phyloP scores from a whole-genome alignment of 768 basidiomycete species.

The Arthromyces matolae region DNA sequence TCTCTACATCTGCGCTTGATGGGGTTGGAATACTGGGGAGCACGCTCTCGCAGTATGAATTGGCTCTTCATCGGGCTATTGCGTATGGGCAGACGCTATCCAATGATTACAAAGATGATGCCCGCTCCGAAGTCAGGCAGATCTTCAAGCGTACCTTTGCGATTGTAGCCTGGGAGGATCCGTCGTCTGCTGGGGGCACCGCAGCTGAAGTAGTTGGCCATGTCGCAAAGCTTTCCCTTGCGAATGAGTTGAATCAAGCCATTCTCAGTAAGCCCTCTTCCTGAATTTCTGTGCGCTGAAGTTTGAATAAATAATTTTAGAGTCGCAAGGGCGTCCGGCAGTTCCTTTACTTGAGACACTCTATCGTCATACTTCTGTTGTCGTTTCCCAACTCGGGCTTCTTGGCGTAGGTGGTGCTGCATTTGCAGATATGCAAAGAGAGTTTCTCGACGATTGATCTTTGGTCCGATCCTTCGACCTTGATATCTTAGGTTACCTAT shows the following conservation, averaged over 20 bases:
- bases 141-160: constrained; percentile 74
- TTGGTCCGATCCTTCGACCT: background rate
- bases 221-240: constrained; percentile 59
- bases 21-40: constrained; percentile 17
- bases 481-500: background rate
- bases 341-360: constrained; percentile 71
- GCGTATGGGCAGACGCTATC: constrained; percentile 71
- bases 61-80: constrained; percentile 62
- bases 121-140: constrained; percentile 58
- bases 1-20: constrained; percentile 6
- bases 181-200: constrained; percentile 60
- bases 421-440: constrained; percentile 75
- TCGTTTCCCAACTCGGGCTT: constrained; percentile 67
- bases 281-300: background rate
- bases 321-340: constrained; percentile 72
- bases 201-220: constrained; percentile 67
- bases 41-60: constrained; percentile 41
- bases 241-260: constrained; percentile 76
- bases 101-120: constrained; percentile 62
- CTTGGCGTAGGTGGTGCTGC: constrained; percentile 74
- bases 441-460: constrained; percentile 53
- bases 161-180: constrained; percentile 78
- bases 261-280: constrained; percentile 62
- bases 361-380: constrained; percentile 71
- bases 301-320: constrained; percentile 31